These are phyloP conservation scores for Protoeuglena noctilucae DNA, from an alignment of 139 green algal genomes.

Conservation along the genomic window DNA sequence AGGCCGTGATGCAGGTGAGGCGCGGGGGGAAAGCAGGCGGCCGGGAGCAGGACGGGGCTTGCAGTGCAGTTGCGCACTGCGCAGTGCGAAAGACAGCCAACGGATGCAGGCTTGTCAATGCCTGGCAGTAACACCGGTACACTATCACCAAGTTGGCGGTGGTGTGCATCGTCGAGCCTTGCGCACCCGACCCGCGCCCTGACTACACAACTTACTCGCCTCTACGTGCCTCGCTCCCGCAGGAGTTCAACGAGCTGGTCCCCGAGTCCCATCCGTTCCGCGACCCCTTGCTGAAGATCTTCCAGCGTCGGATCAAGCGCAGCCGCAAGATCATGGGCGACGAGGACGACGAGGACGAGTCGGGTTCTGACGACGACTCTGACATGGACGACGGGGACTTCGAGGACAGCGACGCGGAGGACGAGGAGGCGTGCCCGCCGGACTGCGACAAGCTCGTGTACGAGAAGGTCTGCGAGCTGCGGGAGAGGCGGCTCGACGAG, in stretches of 20 bases:
- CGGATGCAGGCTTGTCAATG: too few relatives aligned
- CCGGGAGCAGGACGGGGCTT: conserved; percentile 22
- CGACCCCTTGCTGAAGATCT: conserved; percentile 47
- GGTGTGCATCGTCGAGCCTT: too few relatives aligned
- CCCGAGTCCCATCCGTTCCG: conserved; percentile 31
- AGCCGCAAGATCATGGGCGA: conserved; percentile 26
- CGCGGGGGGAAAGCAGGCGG: conserved; percentile 29
- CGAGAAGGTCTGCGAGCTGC: conserved; percentile 53
- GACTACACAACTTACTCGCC: too few relatives aligned
- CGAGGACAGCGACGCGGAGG: conserved; percentile 30
- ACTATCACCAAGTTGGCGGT: too few relatives aligned
- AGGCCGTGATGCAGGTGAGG: conserved; percentile 37
- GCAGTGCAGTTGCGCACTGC: too few relatives aligned
- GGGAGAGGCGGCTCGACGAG: conserved; percentile 53
- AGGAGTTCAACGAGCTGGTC: conserved; percentile 36
- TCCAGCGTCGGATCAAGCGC: conserved; percentile 51
- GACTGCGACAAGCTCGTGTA: conserved; percentile 51
- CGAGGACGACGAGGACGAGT: conserved; percentile 24
- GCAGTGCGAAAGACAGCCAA: too few relatives aligned
- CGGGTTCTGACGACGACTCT: conserved; percentile 13
- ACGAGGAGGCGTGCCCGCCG: conserved; percentile 43
- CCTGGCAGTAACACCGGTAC: too few relatives aligned
- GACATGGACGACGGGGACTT: conserved; percentile 24
- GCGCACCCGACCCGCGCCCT: too few relatives aligned
- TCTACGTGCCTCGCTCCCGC: too few relatives aligned